Evolutionary conservation across 2,329 filamentous ascomycete species (phyloP).

Genomic region (Cercospora zeae-maydis): DNA sequence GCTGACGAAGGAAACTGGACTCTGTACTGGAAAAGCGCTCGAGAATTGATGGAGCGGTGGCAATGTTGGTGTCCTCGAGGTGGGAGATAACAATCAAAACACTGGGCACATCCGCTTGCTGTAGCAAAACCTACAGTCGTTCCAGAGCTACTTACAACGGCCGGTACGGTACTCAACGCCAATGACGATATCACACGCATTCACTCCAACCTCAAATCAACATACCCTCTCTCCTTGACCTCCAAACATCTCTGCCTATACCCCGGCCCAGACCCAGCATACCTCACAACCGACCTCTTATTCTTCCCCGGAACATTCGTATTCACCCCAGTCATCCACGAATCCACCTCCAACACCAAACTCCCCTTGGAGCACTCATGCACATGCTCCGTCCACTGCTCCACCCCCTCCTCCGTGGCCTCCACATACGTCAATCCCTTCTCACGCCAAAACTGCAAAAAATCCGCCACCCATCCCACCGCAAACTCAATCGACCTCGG

Average conservation of each 20-base stretch:
- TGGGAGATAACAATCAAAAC: neutral
- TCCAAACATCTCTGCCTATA: conserved; percentile 40
- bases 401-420: conserved; percentile 10
- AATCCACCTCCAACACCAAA: conserved; percentile 49
- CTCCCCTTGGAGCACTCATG: conserved; percentile 45
- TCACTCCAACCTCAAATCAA: conserved; percentile 21
- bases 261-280: conserved; percentile 46
- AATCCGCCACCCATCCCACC: conserved; percentile 16
- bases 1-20: neutral
- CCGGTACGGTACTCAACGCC: no score
- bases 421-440: conserved; percentile 6
- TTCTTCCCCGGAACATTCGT: conserved; percentile 49
- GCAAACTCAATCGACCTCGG: conserved; percentile 37
- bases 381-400: conserved; percentile 40
- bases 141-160: no score
- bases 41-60: neutral
- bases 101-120: neutral
- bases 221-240: conserved; percentile 27
- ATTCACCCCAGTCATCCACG: conserved; percentile 57
- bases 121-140: neutral
- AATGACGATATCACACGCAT: neutral
- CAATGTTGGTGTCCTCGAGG: neutral
- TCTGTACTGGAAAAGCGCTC: neutral
- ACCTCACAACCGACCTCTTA: conserved; percentile 47
- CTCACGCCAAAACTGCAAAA: conserved; percentile 12